These are phyloP conservation scores for Hansenula sp. DNA, from an alignment of 1,139 yeast genomes.

Conservation along the genomic window DNA sequence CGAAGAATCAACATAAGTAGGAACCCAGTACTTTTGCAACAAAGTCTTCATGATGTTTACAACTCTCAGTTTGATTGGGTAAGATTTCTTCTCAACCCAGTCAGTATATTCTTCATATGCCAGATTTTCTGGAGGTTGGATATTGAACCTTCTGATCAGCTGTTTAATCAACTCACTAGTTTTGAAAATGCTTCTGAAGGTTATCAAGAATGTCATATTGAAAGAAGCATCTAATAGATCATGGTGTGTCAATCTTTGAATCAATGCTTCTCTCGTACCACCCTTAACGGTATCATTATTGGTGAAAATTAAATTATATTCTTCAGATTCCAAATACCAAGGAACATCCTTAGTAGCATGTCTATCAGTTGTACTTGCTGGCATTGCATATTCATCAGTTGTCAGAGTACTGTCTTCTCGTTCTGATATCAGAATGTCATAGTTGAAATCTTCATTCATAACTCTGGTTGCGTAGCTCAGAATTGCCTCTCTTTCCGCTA, in stretches of 20 bases:
- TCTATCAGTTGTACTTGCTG: constrained; percentile 21
- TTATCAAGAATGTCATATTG: constrained; percentile 66
- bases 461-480: constrained; percentile 72
- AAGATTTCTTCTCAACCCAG: constrained; percentile 74
- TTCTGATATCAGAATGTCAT: constrained; percentile 57
- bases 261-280: constrained; percentile 77
- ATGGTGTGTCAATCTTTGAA: constrained; percentile 84
- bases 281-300: constrained; percentile 76
- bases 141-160: constrained; percentile 62
- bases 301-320: constrained; percentile 68
- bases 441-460: constrained; percentile 69
- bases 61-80: constrained; percentile 65
- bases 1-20: constrained; percentile 51
- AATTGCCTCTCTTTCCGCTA: constrained; percentile 67
- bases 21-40: constrained; percentile 77
- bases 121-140: constrained; percentile 85
- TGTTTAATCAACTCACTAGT: constrained; percentile 61
- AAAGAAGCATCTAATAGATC: constrained; percentile 63
- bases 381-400: constrained; percentile 21
- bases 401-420: constrained; percentile 50
- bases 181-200: constrained; percentile 75
- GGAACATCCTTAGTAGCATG: constrained; percentile 43
- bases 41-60: constrained; percentile 68
- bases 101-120: constrained; percentile 75
- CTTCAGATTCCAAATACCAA: constrained; percentile 84